These are phyloP conservation scores for Thielaviopsis populi DNA, from an alignment of 2,329 filamentous ascomycete genomes.

Conservation along the genomic window DNA sequence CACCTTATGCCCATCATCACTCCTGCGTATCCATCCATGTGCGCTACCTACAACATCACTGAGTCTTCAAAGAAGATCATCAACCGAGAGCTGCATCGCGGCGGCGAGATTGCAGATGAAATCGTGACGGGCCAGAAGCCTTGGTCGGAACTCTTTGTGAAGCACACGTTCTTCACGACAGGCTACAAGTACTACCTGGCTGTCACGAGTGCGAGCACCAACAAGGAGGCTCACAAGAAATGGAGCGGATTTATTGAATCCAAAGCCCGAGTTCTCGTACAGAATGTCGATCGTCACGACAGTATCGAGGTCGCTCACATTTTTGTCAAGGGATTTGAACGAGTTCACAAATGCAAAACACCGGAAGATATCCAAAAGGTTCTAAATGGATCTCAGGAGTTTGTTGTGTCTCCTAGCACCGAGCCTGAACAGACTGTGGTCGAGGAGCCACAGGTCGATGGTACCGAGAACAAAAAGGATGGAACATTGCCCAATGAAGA, in stretches of 20 bases:
- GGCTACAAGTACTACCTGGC: slow-evolving; percentile 94
- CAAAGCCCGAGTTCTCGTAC: slow-evolving; percentile 74
- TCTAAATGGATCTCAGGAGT: slow-evolving; percentile 37
- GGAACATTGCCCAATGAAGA: slow-evolving; percentile 14
- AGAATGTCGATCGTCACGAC: slow-evolving; percentile 63
- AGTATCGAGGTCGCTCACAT: slow-evolving; percentile 74
- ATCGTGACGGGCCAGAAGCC: slow-evolving; percentile 62
- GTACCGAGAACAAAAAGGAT: slow-evolving; percentile 31
- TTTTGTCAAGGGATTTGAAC: slow-evolving; percentile 85
- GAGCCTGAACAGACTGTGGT: background rate
- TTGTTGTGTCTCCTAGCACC: slow-evolving; percentile 24
- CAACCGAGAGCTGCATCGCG: slow-evolving; percentile 65
- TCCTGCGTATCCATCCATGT: slow-evolving; percentile 94
- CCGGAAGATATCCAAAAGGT: slow-evolving; percentile 38
- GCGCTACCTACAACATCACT: slow-evolving; percentile 87
- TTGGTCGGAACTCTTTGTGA: slow-evolving; percentile 80
- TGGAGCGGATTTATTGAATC: slow-evolving; percentile 93
- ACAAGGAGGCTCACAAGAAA: slow-evolving; percentile 67
- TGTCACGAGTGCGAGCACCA: slow-evolving; percentile 67
- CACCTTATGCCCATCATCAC: slow-evolving; percentile 98
- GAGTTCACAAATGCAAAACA: slow-evolving; percentile 54
- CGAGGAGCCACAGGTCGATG: slow-evolving; percentile 22
- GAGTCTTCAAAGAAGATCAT: slow-evolving; percentile 75
- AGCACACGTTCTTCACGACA: slow-evolving; percentile 83
- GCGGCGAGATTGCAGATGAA: slow-evolving; percentile 58